Evolutionary conservation across 768 basidiomycete genomes (phyloP).

Genomic region (Tulasnella sp.): DNA sequence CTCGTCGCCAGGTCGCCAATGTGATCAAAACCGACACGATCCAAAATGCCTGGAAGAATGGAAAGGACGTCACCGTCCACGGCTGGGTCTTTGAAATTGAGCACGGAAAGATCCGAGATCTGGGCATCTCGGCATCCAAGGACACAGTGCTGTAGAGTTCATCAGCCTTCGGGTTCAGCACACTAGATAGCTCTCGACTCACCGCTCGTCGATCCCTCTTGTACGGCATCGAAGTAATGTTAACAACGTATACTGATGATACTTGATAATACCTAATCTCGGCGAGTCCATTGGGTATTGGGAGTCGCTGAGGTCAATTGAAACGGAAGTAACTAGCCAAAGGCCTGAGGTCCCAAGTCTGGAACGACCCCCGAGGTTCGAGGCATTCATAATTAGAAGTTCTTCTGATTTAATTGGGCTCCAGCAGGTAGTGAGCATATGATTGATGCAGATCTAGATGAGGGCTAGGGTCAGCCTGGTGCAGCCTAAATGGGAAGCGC

Average conservation of each 20-base stretch:
- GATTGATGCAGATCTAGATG: background rate
- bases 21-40: slow-evolving; percentile 38
- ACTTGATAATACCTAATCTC: background rate
- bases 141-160: background rate
- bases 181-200: background rate
- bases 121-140: slow-evolving; percentile 37
- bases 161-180: background rate
- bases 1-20: slow-evolving; percentile 36
- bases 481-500: background rate
- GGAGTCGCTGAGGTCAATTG: too few relatives aligned
- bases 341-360: background rate
- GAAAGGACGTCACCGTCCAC: slow-evolving; percentile 50
- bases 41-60: slow-evolving; percentile 39
- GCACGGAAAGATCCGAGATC: slow-evolving; percentile 55
- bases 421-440: too few relatives aligned
- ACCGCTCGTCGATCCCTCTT: background rate
- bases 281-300: background rate
- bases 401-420: too few relatives aligned
- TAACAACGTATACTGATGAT: background rate
- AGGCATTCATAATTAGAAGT: too few relatives aligned
- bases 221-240: background rate
- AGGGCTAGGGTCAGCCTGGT: background rate
- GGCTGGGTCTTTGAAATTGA: slow-evolving; percentile 70
- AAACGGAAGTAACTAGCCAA: background rate
- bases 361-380: background rate